Percentiles rank a stretch among this genome's conserved stretches.
Evolutionary conservation across 805 yeast species (phyloP).

Genomic region (Priceomyces fermenticarens): DNA sequence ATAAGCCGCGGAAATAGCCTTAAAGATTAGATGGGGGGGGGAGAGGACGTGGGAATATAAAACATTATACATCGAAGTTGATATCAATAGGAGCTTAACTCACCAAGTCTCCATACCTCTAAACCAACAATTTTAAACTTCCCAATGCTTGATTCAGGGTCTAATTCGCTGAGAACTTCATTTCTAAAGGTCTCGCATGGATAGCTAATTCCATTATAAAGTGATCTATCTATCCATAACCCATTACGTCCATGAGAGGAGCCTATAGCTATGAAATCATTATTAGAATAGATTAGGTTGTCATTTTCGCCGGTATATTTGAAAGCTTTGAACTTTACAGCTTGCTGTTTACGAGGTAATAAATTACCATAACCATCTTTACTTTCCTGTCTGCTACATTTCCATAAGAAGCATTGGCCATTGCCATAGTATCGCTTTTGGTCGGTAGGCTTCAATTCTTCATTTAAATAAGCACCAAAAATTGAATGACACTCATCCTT

Average conservation of each 20-base stretch:
- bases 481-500: conserved; percentile 59
- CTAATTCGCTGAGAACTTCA: conserved; percentile 53
- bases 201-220: conserved; percentile 74
- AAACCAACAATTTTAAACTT: conserved; percentile 74
- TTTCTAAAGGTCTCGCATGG: conserved; percentile 86
- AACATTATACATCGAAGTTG: too few species aligned
- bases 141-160: conserved; percentile 34
- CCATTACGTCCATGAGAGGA: conserved; percentile 94
- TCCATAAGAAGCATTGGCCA: conserved; percentile 95
- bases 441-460: conserved; percentile 67
- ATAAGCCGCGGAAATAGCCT: too few species aligned
- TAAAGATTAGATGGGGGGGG: too few species aligned
- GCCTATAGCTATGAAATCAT: conserved; percentile 76
- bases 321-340: conserved; percentile 63
- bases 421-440: conserved; percentile 80
- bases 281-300: conserved; percentile 78
- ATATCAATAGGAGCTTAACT: too few species aligned
- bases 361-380: background rate
- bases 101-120: conserved; percentile 82
- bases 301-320: conserved; percentile 88
- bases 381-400: conserved; percentile 37
- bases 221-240: conserved; percentile 75
- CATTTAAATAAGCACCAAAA: conserved; percentile 82
- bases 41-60: too few species aligned
- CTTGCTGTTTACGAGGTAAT: background rate